Conservation (phyloP, 2,329 filamentous ascomycete species). For the Hypoxylon sp. region DNA sequence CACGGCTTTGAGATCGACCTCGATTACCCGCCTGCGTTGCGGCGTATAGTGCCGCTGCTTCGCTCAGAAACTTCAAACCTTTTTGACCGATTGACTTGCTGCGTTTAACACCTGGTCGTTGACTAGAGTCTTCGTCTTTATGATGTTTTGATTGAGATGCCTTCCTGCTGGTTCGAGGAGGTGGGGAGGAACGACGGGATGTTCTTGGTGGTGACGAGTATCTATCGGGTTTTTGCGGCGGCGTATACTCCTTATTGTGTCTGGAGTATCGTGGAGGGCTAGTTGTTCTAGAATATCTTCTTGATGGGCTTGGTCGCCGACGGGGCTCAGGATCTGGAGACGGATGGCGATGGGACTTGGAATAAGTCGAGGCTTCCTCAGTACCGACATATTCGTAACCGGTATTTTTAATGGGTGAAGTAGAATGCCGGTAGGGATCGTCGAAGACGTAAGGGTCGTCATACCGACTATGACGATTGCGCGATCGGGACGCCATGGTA, state of each 20-base stretch:
- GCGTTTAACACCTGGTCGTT: constrained; percentile 50
- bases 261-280: constrained; percentile 49
- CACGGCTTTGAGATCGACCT: constrained; percentile 45
- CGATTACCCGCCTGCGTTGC: constrained; percentile 46
- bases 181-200: constrained; percentile 34
- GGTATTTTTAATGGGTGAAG: constrained; percentile 38
- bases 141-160: constrained; percentile 31
- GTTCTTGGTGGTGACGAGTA: constrained; percentile 39
- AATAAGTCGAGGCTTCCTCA: constrained; percentile 44
- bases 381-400: constrained; percentile 54
- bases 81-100: constrained; percentile 49
- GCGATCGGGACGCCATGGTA: constrained; percentile 50
- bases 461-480: constrained; percentile 47
- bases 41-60: constrained; percentile 52
- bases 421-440: constrained; percentile 50
- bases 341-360: constrained; percentile 39
- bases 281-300: constrained; percentile 45
- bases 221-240: constrained; percentile 19
- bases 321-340: constrained; percentile 41
- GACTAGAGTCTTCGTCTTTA: constrained; percentile 42
- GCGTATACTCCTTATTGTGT: constrained; percentile 32
- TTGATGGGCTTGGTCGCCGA: constrained; percentile 38
- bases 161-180: constrained; percentile 27
- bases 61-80: constrained; percentile 50
- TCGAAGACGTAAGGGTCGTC: constrained; percentile 53